phyloP scores from a whole-genome alignment of 2,329 filamentous ascomycete species.

The Magnaporthiopsis incrustans region DNA sequence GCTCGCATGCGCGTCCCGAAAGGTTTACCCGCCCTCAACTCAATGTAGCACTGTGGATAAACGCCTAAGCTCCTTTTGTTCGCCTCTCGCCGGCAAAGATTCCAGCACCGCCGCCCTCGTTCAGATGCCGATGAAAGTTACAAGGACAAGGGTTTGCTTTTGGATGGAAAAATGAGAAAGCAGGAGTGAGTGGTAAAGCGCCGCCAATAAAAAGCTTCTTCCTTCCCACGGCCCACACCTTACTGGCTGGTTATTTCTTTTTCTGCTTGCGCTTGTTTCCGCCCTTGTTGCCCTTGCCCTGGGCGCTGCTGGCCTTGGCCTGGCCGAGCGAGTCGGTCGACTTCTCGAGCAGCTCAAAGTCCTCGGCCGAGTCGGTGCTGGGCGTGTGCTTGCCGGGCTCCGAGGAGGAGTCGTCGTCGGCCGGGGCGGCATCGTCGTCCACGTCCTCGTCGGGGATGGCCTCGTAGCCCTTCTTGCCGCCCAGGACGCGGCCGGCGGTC shows the following conservation, averaged over 20 bases:
- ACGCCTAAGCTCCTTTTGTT: background rate
- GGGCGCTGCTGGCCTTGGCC: slow-evolving; percentile 40
- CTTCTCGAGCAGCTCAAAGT: slow-evolving; percentile 58
- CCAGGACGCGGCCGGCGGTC: slow-evolving; percentile 42
- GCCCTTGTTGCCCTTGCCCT: slow-evolving; percentile 30
- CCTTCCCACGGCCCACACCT: background rate
- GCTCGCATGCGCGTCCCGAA: background rate
- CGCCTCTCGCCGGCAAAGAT: background rate
- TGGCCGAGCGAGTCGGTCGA: slow-evolving; percentile 46
- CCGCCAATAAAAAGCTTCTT: background rate
- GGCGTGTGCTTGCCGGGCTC: slow-evolving; percentile 44
- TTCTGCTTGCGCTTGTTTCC: slow-evolving; percentile 44
- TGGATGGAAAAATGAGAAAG: background rate
- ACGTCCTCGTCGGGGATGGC: slow-evolving; percentile 25
- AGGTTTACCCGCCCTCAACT: background rate
- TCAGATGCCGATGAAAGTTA: background rate
- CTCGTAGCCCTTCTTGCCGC: slow-evolving; percentile 23
- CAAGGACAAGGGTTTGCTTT: background rate
- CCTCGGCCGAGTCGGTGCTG: slow-evolving; percentile 48
- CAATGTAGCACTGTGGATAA: background rate
- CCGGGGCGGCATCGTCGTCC: slow-evolving; percentile 25
- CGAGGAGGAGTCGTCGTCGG: slow-evolving; percentile 35
- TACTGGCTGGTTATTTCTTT: slow-evolving; percentile 37
- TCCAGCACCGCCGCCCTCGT: background rate
- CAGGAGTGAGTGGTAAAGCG: background rate